These are phyloP conservation scores for Kodamaea derodonti DNA, from an alignment of 1,139 yeast species.

Conservation along the genomic window DNA sequence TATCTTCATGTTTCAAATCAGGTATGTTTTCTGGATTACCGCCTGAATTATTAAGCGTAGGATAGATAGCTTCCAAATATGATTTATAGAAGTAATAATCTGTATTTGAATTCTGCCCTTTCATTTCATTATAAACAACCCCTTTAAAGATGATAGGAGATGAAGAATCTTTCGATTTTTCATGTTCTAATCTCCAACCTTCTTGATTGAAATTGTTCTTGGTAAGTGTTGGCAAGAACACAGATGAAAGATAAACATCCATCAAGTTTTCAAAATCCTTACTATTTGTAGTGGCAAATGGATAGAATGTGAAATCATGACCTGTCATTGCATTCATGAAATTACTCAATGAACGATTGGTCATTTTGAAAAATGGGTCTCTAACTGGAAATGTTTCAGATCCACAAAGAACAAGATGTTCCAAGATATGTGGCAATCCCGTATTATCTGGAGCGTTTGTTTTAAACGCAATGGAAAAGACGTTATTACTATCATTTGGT, in stretches of 20 bases:
- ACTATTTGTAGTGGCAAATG: slow-evolving; percentile 89
- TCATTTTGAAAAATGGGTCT: slow-evolving; percentile 97
- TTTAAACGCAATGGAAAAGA: slow-evolving; percentile 84
- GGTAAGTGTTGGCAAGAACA: slow-evolving; percentile 74
- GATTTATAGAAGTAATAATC: slow-evolving; percentile 81
- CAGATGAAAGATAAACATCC: slow-evolving; percentile 86
- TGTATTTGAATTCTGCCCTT: slow-evolving; percentile 91
- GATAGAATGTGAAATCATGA: slow-evolving; percentile 90
- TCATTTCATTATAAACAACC: slow-evolving; percentile 97
- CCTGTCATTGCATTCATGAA: slow-evolving; percentile 99
- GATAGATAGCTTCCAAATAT: slow-evolving; percentile 82
- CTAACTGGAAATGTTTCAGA: slow-evolving; percentile 86
- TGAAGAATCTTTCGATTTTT: slow-evolving; percentile 48
- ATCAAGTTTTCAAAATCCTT: slow-evolving; percentile 80
- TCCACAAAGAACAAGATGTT: slow-evolving; percentile 95
- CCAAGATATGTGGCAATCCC: slow-evolving; percentile 94
- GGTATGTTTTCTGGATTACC: slow-evolving; percentile 90
- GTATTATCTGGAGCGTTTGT: slow-evolving; percentile 92
- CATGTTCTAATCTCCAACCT: slow-evolving; percentile 95
- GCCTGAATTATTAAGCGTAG: slow-evolving; percentile 83
- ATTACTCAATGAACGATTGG: slow-evolving; percentile 79
- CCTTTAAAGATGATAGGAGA: slow-evolving; percentile 81
- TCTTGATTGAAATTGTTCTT: slow-evolving; percentile 88
- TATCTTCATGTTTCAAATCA: slow-evolving; percentile 65
- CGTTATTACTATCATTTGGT: slow-evolving; percentile 72